Conservation (phyloP, 2,329 filamentous ascomycete genomes). For the Lecanosticta acicola region DNA sequence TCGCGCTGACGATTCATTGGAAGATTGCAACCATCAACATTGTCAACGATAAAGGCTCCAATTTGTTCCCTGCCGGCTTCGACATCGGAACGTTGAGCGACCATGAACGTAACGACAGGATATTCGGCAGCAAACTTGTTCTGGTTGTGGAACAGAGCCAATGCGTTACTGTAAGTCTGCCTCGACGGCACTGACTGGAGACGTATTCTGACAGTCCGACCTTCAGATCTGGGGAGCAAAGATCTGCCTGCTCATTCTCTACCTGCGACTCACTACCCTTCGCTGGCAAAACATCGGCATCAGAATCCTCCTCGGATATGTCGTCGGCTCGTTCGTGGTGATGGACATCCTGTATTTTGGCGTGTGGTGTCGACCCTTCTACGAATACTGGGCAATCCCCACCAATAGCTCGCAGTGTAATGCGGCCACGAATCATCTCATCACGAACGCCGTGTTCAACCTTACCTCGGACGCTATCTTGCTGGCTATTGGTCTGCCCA, state of each 20-base stretch:
- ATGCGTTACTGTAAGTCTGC: conserved; percentile 20
- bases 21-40: conserved; percentile 39
- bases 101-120: conserved; percentile 22
- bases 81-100: conserved; percentile 39
- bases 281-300: conserved; percentile 34
- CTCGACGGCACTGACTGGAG: not conserved
- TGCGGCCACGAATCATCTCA: conserved; percentile 35
- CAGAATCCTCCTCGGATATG: conserved; percentile 32
- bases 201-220: not conserved
- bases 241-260: conserved; percentile 35
- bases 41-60: conserved; percentile 37
- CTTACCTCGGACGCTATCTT: conserved; percentile 45
- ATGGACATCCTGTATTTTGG: conserved; percentile 39
- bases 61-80: conserved; percentile 41
- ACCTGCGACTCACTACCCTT: conserved; percentile 34
- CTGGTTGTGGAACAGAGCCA: conserved; percentile 38
- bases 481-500: conserved; percentile 40
- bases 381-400: conserved; percentile 34
- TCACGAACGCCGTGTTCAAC: conserved; percentile 38
- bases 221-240: conserved; percentile 35
- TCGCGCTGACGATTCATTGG: not conserved
- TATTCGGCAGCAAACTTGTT: conserved; percentile 36
- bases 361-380: conserved; percentile 38
- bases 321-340: conserved; percentile 32
- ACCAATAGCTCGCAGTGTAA: conserved; percentile 37